A percentile compares a stretch with the other conserved stretches of the same genome.
Evolutionary conservation across 1,284 basidiomycete species (phyloP).

Genomic region (Chalciporus sp.): DNA sequence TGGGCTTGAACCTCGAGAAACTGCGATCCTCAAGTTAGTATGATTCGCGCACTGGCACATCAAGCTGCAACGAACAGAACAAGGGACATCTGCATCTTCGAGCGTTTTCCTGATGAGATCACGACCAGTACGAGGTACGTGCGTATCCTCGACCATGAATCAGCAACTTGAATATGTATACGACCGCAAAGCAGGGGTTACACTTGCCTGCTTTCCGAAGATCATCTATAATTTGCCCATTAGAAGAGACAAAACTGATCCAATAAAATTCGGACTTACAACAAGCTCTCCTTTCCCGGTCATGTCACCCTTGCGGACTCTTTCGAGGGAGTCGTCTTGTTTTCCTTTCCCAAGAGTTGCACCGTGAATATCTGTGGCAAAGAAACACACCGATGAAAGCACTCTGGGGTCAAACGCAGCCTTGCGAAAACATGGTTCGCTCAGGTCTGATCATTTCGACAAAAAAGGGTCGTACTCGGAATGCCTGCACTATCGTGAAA

Average conservation of each 20-base stretch:
- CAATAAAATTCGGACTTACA: constrained; percentile 44
- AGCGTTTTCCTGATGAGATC: constrained; percentile 81
- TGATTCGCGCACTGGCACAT: neutral
- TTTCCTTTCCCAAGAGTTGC: constrained; percentile 86
- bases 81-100: constrained; percentile 74
- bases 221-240: constrained; percentile 66
- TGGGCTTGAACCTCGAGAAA: constrained; percentile 93
- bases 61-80: constrained; percentile 54
- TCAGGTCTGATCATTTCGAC: constrained; percentile 58
- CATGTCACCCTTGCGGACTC: constrained; percentile 75
- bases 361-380: constrained; percentile 88
- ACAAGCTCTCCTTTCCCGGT: constrained; percentile 81
- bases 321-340: constrained; percentile 75
- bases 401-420: constrained; percentile 86
- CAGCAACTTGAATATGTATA: neutral
- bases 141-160: constrained; percentile 65
- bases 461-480: constrained; percentile 1
- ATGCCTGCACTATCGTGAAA: neutral
- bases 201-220: constrained; percentile 84
- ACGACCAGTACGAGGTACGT: constrained; percentile 83
- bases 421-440: constrained; percentile 38
- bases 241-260: neutral
- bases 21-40: constrained; percentile 41
- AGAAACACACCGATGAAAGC: constrained; percentile 88
- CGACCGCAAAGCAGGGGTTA: neutral